Evolutionary conservation across 441 rosid species (phyloP).

Genomic region (Syzygium malaccense): DNA sequence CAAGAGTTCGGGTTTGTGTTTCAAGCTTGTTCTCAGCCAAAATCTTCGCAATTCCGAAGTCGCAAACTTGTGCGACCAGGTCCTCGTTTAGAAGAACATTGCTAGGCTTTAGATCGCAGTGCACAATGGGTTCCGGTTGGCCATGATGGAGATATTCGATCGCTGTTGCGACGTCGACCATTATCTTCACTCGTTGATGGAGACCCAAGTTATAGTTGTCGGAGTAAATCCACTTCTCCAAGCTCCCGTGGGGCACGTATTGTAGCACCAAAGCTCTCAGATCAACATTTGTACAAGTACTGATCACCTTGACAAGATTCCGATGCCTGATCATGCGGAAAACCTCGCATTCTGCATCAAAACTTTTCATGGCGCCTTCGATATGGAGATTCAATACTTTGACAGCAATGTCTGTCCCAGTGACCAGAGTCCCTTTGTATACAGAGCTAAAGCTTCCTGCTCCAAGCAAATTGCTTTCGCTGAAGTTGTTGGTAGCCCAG

Average conservation of each 20-base stretch:
- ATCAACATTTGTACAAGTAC: neutral
- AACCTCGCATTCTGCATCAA: neutral
- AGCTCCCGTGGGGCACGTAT: neutral
- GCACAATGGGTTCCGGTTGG: neutral
- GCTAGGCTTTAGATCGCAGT: neutral
- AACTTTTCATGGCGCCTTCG: neutral
- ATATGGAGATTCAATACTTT: neutral
- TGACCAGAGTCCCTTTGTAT: neutral
- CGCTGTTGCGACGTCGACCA: neutral
- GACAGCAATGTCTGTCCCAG: neutral
- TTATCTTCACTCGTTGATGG: neutral
- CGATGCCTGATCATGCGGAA: neutral
- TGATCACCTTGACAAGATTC: neutral
- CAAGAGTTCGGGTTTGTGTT: constrained; percentile 4
- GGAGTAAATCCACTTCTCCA: neutral
- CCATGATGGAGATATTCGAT: neutral
- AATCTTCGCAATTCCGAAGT: constrained; percentile 9
- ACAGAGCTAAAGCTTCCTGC: neutral
- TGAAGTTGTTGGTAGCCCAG: neutral
- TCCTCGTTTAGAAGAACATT: constrained; percentile 14
- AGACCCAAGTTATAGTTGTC: neutral
- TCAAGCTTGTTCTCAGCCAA: neutral
- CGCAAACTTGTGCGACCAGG: constrained; percentile 20
- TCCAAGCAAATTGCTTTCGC: neutral
- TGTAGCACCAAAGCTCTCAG: neutral